Conservation (phyloP, 495 filamentous ascomycete species). For the Aspergillus hancockii region DNA sequence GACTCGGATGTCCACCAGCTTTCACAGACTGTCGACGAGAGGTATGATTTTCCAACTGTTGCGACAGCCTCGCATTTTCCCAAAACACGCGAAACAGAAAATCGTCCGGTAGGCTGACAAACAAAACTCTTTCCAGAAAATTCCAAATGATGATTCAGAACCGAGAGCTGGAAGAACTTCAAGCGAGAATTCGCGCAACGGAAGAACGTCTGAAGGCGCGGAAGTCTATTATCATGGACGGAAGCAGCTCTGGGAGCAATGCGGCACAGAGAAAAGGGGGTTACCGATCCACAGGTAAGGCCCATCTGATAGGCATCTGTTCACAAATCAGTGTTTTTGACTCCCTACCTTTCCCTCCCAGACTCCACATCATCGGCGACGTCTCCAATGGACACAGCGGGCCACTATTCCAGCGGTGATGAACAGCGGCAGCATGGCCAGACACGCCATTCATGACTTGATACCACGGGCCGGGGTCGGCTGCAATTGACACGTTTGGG, state of each 20-base stretch:
- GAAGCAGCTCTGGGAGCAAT: conserved; percentile 9
- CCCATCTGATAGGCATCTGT: background rate
- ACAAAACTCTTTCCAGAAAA: conserved; percentile 29
- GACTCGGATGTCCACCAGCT: conserved; percentile 78
- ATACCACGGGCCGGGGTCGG: conserved; percentile 13
- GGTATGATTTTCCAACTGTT: conserved; percentile 56
- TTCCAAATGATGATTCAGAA: conserved; percentile 77
- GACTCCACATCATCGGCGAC: conserved; percentile 22
- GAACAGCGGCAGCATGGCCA: conserved; percentile 19
- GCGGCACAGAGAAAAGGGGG: conserved; percentile 16
- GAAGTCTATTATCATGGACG: conserved; percentile 23
- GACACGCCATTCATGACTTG: conserved; percentile 22
- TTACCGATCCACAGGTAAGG: conserved; percentile 27
- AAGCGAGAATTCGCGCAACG: conserved; percentile 79
- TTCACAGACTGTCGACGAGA: conserved; percentile 75
- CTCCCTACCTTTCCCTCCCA: conserved; percentile 7
- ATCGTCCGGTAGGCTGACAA: background rate
- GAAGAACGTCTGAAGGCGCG: conserved; percentile 72
- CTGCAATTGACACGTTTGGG: conserved; percentile 17
- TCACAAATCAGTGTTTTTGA: conserved; percentile 9
- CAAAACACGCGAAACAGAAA: background rate
- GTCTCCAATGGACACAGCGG: conserved; percentile 23
- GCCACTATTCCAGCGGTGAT: conserved; percentile 28
- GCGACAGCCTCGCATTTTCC: background rate
- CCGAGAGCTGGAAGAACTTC: conserved; percentile 81